phyloP scores from a whole-genome alignment of 768 basidiomycete genomes.

The Mycena leptocephala region DNA sequence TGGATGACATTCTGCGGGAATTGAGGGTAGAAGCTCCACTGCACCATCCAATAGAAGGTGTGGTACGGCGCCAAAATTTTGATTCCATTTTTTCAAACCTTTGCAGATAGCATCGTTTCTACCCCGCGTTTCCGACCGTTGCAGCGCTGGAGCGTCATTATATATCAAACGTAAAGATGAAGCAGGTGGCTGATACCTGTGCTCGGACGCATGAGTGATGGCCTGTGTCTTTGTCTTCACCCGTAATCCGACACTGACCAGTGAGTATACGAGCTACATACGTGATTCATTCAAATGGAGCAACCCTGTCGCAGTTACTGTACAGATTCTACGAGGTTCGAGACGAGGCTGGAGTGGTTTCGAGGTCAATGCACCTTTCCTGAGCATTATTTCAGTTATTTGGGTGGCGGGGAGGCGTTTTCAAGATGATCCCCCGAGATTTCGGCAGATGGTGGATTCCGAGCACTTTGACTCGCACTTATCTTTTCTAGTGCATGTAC shows the following conservation, averaged over 20 bases:
- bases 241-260: background rate
- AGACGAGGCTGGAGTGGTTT: conserved; percentile 59
- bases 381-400: conserved; percentile 54
- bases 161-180: conserved; percentile 86
- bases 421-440: conserved; percentile 72
- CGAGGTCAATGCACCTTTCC: background rate
- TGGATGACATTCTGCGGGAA: conserved; percentile 75
- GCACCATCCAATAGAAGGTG: conserved; percentile 84
- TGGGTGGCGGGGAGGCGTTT: conserved; percentile 74
- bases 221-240: conserved; percentile 54
- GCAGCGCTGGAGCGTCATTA: conserved; percentile 83
- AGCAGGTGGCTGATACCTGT: conserved; percentile 83
- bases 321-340: conserved; percentile 65
- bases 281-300: conserved; percentile 70
- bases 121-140: conserved; percentile 84
- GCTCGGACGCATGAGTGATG: conserved; percentile 77
- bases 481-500: conserved; percentile 55
- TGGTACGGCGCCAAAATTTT: conserved; percentile 20
- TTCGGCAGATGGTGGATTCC: conserved; percentile 55
- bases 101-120: conserved; percentile 70
- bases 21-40: conserved; percentile 74
- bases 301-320: conserved; percentile 70
- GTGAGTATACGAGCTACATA: conserved; percentile 69
- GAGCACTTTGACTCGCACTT: background rate
- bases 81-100: conserved; percentile 8